Percentiles rank a stretch among this genome's conserved stretches.
These are phyloP conservation scores for Verticillium longisporum DNA, from an alignment of 2,329 filamentous ascomycete genomes.

Conservation along the genomic window DNA sequence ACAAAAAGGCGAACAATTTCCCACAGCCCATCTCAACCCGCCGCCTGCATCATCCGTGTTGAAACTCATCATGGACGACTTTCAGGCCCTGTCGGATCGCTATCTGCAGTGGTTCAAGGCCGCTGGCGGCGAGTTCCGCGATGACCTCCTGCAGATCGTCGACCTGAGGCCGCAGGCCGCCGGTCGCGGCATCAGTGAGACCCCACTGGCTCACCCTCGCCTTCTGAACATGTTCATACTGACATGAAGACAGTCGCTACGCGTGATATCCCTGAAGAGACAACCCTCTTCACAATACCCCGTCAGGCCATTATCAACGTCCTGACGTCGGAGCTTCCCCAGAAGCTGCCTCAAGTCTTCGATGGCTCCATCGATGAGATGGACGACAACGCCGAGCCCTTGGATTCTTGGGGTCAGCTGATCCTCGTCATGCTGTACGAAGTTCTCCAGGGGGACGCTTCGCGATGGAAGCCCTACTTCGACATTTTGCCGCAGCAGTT, in stretches of 20 bases:
- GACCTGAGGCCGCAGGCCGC: slow-evolving; percentile 44
- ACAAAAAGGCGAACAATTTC: background rate
- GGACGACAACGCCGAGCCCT: slow-evolving; percentile 25
- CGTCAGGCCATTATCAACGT: slow-evolving; percentile 63
- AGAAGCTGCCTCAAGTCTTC: slow-evolving; percentile 49
- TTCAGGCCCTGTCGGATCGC: slow-evolving; percentile 31
- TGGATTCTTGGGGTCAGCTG: slow-evolving; percentile 49
- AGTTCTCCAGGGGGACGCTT: slow-evolving; percentile 48
- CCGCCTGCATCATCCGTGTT: background rate
- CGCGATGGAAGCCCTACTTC: slow-evolving; percentile 73
- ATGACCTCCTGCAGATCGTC: slow-evolving; percentile 38
- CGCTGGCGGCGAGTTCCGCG: slow-evolving; percentile 45
- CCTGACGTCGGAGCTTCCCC: slow-evolving; percentile 63
- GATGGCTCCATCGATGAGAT: slow-evolving; percentile 23
- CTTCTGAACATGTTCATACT: slow-evolving; percentile 6
- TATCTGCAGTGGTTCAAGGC: slow-evolving; percentile 50
- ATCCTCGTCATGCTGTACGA: slow-evolving; percentile 83
- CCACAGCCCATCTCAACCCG: background rate
- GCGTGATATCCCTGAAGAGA: slow-evolving; percentile 63
- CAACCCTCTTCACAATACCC: slow-evolving; percentile 75
- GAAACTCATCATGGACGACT: slow-evolving; percentile 25
- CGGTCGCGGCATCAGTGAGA: slow-evolving; percentile 49
- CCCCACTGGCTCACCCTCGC: background rate
- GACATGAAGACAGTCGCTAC: slow-evolving; percentile 52
- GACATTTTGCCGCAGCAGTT: slow-evolving; percentile 65